These are phyloP conservation scores for Phoma sp. DNA, from an alignment of 2,329 filamentous ascomycete species.

Conservation along the genomic window DNA sequence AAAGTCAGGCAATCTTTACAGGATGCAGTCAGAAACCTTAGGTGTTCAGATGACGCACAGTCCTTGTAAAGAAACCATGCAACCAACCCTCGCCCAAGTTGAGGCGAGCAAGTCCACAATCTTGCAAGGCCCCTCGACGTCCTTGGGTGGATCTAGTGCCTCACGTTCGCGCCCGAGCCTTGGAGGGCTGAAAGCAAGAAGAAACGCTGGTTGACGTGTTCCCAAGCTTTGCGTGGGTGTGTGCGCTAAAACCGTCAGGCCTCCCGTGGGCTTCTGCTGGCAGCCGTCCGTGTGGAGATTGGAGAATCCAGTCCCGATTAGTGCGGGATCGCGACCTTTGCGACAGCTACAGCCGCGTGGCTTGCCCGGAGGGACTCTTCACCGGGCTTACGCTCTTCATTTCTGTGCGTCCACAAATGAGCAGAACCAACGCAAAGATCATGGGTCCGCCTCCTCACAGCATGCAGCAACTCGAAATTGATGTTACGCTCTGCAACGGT, in stretches of 20 bases:
- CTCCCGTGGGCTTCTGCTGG: constrained; percentile 34
- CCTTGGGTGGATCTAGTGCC: constrained; percentile 18
- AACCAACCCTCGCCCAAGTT: constrained; percentile 22
- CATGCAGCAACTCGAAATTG: constrained; percentile 9
- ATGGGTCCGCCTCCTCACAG: constrained; percentile 14
- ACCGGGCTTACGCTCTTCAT: constrained; percentile 44
- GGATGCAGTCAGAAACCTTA: background rate
- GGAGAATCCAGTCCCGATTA: constrained; percentile 29
- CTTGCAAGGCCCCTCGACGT: constrained; percentile 9
- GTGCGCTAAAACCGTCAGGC: constrained; percentile 33
- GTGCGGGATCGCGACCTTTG: constrained; percentile 30
- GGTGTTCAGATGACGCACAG: background rate
- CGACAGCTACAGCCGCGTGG: constrained; percentile 27
- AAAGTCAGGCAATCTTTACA: constrained; percentile 2
- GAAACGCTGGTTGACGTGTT: constrained; percentile 42
- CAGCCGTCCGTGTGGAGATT: constrained; percentile 47
- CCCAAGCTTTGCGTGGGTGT: constrained; percentile 36
- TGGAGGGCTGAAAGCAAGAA: constrained; percentile 23
- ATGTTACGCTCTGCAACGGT: constrained; percentile 2
- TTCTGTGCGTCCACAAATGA: constrained; percentile 36
- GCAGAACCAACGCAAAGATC: constrained; percentile 7
- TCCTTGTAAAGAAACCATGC: constrained; percentile 12
- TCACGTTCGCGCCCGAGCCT: constrained; percentile 12
- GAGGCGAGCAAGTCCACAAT: constrained; percentile 1
- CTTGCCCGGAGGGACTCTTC: constrained; percentile 39